These are phyloP conservation scores for Podaxis rugospora DNA, from an alignment of 768 basidiomycete genomes.

Conservation along the genomic window DNA sequence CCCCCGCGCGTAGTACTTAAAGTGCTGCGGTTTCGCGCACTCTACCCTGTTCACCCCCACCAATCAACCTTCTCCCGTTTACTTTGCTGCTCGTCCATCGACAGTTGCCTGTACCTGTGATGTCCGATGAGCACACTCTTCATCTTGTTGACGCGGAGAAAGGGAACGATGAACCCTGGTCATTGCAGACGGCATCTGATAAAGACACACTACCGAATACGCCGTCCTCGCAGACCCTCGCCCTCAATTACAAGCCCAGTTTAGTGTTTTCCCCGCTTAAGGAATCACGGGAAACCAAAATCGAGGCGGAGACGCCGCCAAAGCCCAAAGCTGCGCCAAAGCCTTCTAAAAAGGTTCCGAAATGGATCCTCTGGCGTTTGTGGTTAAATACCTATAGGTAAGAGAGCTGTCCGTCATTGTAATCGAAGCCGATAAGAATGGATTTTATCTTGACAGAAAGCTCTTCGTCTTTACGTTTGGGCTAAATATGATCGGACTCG, in stretches of 20 bases:
- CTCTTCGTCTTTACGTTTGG: slow-evolving; percentile 61
- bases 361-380: slow-evolving; percentile 52
- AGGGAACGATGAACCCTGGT: slow-evolving; percentile 45
- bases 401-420: slow-evolving; percentile 9
- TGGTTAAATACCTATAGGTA: slow-evolving; percentile 77
- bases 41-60: not conserved
- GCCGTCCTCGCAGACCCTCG: slow-evolving; percentile 11
- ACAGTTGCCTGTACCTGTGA: slow-evolving; percentile 21
- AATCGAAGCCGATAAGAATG: not conserved
- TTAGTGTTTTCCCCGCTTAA: slow-evolving; percentile 27
- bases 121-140: slow-evolving; percentile 41
- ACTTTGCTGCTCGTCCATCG: slow-evolving; percentile 14
- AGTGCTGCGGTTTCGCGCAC: not conserved
- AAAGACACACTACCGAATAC: slow-evolving; percentile 30
- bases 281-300: slow-evolving; percentile 26
- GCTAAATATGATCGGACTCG: slow-evolving; percentile 60
- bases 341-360: slow-evolving; percentile 47
- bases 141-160: slow-evolving; percentile 52
- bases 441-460: slow-evolving; percentile 37
- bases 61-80: slow-evolving; percentile 19
- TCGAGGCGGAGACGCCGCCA: slow-evolving; percentile 23
- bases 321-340: slow-evolving; percentile 37
- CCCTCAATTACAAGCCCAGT: not conserved
- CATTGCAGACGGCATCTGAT: slow-evolving; percentile 27
- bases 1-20: not conserved